A percentile compares a stretch with the other conserved stretches of the same genome.
phyloP scores from a whole-genome alignment of 1,139 yeast species.

The Yamadazyma sp. region DNA sequence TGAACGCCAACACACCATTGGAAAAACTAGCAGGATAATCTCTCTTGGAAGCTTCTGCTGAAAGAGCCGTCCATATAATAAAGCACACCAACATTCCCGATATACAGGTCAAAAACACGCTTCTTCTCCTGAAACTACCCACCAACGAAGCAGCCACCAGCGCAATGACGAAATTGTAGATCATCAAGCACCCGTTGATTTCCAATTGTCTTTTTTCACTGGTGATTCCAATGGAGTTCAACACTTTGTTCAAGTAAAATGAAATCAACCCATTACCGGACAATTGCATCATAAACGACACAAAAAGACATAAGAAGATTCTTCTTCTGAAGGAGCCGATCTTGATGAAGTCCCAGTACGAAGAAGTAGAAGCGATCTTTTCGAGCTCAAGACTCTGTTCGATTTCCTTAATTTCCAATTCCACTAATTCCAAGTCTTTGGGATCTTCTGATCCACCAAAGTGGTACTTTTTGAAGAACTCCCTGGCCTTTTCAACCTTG shows the following conservation, averaged over 20 bases:
- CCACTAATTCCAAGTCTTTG: conserved; percentile 26
- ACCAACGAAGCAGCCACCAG: conserved; percentile 28
- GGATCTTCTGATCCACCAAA: conserved; percentile 32
- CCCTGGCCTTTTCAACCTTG: conserved; percentile 33
- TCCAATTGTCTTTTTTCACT: conserved; percentile 44
- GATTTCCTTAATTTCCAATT: conserved; percentile 46
- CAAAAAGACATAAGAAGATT: conserved; percentile 32
- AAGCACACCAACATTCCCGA: conserved; percentile 35
- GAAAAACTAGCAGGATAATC: conserved; percentile 29
- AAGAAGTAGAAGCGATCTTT: conserved; percentile 21
- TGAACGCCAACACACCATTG: conserved; percentile 45
- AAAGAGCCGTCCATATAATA: conserved; percentile 37
- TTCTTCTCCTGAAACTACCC: conserved; percentile 40
- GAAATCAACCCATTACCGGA: conserved; percentile 54
- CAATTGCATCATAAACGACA: conserved; percentile 43
- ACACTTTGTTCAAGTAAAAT: conserved; percentile 47
- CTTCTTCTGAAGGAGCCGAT: conserved; percentile 43
- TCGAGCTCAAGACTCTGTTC: conserved; percentile 36
- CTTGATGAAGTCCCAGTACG: conserved; percentile 37
- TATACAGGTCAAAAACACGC: conserved; percentile 38
- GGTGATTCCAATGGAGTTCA: conserved; percentile 50
- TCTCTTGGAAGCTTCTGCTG: conserved; percentile 35
- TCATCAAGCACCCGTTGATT: conserved; percentile 45
- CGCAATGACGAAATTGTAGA: conserved; percentile 39
- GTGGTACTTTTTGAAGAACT: conserved; percentile 43